phyloP scores from a whole-genome alignment of 1,284 basidiomycete genomes.

The Butyriboletus appendiculatus region DNA sequence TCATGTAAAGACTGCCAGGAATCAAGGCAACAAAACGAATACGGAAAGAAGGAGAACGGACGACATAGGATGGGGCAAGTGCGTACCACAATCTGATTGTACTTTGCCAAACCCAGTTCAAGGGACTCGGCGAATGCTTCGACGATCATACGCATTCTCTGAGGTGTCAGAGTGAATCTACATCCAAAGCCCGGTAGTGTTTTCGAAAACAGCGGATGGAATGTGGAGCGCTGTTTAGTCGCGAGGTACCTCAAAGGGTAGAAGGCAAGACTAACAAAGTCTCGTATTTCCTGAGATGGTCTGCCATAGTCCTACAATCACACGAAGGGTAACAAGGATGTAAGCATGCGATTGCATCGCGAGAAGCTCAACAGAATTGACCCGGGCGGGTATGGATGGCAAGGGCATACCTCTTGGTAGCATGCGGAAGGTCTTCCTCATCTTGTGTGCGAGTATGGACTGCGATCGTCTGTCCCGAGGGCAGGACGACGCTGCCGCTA shows the following conservation, averaged over 20 bases:
- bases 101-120: slow-evolving; percentile 83
- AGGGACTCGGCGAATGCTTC: slow-evolving; percentile 94
- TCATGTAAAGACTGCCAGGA: neutral
- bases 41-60: slow-evolving; percentile 3
- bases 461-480: slow-evolving; percentile 73
- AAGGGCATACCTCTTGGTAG: slow-evolving; percentile 72
- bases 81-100: slow-evolving; percentile 87
- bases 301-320: slow-evolving; percentile 73
- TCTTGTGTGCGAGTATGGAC: slow-evolving; percentile 55
- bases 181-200: neutral
- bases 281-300: slow-evolving; percentile 89
- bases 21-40: neutral
- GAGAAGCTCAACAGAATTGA: neutral
- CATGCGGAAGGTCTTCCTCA: slow-evolving; percentile 83
- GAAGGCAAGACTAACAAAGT: slow-evolving; percentile 55
- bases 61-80: neutral
- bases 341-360: slow-evolving; percentile 6
- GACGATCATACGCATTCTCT: slow-evolving; percentile 96
- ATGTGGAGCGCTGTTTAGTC: slow-evolving; percentile 10
- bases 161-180: slow-evolving; percentile 86
- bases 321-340: neutral
- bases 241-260: neutral
- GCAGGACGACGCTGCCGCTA: slow-evolving; percentile 70
- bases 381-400: neutral
- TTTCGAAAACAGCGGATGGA: neutral